Percentiles rank a stretch among this genome's conserved stretches.
These are phyloP conservation scores for Xylariaceae sp. DNA, from an alignment of 2,329 filamentous ascomycete genomes.

Conservation along the genomic window DNA sequence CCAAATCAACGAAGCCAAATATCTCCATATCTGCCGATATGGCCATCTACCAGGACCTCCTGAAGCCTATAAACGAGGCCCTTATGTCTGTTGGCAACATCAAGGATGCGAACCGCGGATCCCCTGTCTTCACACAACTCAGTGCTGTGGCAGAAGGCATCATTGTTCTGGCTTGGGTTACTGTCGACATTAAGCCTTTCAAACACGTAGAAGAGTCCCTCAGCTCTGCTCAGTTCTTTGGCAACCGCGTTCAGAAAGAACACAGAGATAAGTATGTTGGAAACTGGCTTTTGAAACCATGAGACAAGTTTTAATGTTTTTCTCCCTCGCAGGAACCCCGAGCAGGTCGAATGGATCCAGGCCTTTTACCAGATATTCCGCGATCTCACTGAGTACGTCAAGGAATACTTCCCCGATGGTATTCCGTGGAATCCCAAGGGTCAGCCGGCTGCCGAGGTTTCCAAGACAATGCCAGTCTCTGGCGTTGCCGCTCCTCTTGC, in stretches of 20 bases:
- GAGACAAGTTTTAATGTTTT: no score
- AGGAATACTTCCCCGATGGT: slow-evolving; percentile 72
- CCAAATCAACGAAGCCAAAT: slow-evolving; percentile 88
- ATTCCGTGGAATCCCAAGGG: slow-evolving; percentile 82
- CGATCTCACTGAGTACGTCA: slow-evolving; percentile 75
- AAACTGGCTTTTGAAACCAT: no score
- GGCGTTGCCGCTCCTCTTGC: slow-evolving; percentile 41
- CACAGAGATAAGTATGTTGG: slow-evolving; percentile 61
- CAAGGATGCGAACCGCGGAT: slow-evolving; percentile 73
- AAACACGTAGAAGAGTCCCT: slow-evolving; percentile 82
- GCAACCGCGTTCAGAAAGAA: slow-evolving; percentile 88
- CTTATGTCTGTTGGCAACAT: slow-evolving; percentile 75
- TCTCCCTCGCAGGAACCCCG: slow-evolving; percentile 47
- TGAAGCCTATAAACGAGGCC: slow-evolving; percentile 81
- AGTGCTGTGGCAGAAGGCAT: slow-evolving; percentile 87
- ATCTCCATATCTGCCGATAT: slow-evolving; percentile 51
- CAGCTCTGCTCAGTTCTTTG: slow-evolving; percentile 84
- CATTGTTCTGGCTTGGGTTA: slow-evolving; percentile 85
- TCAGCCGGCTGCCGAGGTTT: slow-evolving; percentile 63
- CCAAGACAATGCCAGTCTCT: slow-evolving; percentile 51
- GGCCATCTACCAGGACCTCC: slow-evolving; percentile 64
- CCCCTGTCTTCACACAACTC: slow-evolving; percentile 72
- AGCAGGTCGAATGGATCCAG: slow-evolving; percentile 83
- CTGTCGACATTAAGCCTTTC: slow-evolving; percentile 72
- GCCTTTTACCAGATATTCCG: slow-evolving; percentile 90